phyloP scores from a whole-genome alignment of 75 land plant species.

The Cryptomeria japonica region DNA sequence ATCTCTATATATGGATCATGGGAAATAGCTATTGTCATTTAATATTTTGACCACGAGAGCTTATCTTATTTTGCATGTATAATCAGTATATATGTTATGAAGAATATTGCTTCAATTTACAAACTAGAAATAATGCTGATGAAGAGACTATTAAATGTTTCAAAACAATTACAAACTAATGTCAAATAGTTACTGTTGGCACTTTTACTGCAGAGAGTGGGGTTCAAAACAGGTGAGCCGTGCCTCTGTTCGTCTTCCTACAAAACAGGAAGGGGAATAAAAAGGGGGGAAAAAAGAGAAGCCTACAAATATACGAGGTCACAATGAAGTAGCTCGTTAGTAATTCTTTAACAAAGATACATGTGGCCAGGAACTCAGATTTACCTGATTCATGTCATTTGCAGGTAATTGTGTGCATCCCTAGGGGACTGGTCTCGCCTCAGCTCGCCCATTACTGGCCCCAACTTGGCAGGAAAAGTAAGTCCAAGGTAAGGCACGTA shows the following conservation, averaged over 20 bases:
- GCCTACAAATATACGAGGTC: neutral
- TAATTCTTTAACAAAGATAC: neutral
- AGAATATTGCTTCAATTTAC: neutral
- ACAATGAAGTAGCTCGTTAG: neutral
- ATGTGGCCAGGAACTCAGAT: neutral
- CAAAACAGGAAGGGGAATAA: neutral
- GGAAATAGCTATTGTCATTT: neutral
- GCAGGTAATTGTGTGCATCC: too few species aligned
- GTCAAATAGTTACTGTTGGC: neutral
- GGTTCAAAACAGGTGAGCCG: neutral
- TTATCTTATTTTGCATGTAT: neutral
- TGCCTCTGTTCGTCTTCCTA: neutral
- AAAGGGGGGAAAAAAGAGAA: neutral
- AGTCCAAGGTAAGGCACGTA: too few species aligned
- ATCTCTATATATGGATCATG: neutral
- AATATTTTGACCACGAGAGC: neutral
- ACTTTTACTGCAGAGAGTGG: neutral
- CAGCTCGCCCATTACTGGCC: too few species aligned
- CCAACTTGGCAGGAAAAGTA: too few species aligned
- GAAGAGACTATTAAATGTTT: neutral
- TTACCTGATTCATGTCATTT: too few species aligned
- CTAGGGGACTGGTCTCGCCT: too few species aligned
- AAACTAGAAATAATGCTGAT: neutral
- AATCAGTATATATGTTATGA: neutral
- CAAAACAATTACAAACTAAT: neutral